Evolutionary conservation across 129 eudicot species (phyloP).

Genomic region (Arctium lappa): DNA sequence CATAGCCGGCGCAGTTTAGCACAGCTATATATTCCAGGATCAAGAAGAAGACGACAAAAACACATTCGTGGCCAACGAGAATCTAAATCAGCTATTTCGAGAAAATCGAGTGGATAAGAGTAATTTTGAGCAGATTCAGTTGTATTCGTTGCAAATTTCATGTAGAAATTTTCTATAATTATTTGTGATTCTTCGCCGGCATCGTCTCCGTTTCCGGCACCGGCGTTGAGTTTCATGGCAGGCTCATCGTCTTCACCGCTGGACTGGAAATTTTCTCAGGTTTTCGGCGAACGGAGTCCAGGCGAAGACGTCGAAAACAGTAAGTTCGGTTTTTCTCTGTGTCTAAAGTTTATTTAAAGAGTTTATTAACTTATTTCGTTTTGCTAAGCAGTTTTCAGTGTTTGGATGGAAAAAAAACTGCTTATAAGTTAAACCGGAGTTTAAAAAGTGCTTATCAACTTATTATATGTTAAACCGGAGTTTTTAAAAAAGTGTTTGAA

Average conservation of each 20-base stretch:
- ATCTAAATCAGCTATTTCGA: slow-evolving; percentile 13
- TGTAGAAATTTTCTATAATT: background rate
- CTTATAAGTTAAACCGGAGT: too few species aligned
- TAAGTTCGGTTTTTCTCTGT: slow-evolving; percentile 21
- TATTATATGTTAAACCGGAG: too few species aligned
- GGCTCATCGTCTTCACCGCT: slow-evolving; percentile 32
- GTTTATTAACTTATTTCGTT: too few species aligned
- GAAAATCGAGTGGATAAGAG: slow-evolving; percentile 38
- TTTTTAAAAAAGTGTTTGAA: too few species aligned
- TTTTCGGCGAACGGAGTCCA: slow-evolving; percentile 63
- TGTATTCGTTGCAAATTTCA: background rate
- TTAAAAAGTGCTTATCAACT: too few species aligned
- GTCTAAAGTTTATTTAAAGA: background rate
- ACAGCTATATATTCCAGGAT: slow-evolving; percentile 10
- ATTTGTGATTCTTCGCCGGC: background rate
- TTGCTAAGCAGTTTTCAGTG: too few species aligned
- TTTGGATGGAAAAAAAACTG: too few species aligned
- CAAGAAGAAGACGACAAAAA: slow-evolving; percentile 23
- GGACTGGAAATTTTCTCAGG: slow-evolving; percentile 74
- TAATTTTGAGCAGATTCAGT: background rate
- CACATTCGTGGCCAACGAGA: slow-evolving; percentile 33
- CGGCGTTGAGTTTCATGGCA: slow-evolving; percentile 33
- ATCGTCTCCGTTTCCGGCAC: background rate
- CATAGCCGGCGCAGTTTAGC: slow-evolving; percentile 18
- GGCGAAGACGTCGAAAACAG: slow-evolving; percentile 60